Percentiles rank a stretch among this genome's conserved stretches.
phyloP scores from a whole-genome alignment of 2,329 filamentous ascomycete species.

The Sclerotinia sclerotiorum region DNA sequence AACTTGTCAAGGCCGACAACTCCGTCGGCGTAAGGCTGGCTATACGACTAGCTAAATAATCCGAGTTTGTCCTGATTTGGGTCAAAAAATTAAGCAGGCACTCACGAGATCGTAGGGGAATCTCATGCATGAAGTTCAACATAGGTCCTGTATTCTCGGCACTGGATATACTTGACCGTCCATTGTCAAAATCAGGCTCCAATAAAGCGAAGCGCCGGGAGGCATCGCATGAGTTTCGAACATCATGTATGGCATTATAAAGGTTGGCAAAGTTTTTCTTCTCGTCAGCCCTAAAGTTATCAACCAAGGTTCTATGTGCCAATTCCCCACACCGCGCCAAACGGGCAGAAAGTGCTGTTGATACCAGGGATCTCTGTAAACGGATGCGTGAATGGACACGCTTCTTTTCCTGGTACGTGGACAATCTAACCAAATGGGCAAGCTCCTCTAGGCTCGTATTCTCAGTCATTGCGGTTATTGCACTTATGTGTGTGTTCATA shows the following conservation, averaged over 20 bases:
- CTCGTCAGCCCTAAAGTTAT: conserved; percentile 76
- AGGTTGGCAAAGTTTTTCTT: conserved; percentile 73
- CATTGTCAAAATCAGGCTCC: conserved; percentile 68
- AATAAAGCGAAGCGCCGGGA: conserved; percentile 68
- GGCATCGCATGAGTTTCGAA: conserved; percentile 73
- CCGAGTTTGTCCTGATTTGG: conserved; percentile 79
- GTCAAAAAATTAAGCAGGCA: conserved; percentile 77
- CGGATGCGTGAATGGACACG: conserved; percentile 70
- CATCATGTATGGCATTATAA: conserved; percentile 76
- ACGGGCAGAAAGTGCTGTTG: conserved; percentile 71
- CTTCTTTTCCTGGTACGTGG: conserved; percentile 80
- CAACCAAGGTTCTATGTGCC: conserved; percentile 72
- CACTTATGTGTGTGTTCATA: conserved; percentile 56
- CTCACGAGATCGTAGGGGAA: conserved; percentile 73
- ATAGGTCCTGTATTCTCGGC: conserved; percentile 47
- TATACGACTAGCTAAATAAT: conserved; percentile 83
- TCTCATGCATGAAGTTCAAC: conserved; percentile 64
- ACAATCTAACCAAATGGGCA: conserved; percentile 73
- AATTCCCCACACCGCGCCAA: conserved; percentile 73
- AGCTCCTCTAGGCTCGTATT: conserved; percentile 74
- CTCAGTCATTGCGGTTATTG: conserved; percentile 55
- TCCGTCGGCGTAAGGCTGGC: conserved; percentile 73
- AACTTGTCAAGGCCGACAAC: conserved; percentile 72
- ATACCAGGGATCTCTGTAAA: conserved; percentile 72
- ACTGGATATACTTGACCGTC: conserved; percentile 39